Percentiles rank a stretch among this genome's conserved stretches.
Conservation (phyloP, 2,329 filamentous ascomycete genomes). For the Penicillium nordicum region DNA sequence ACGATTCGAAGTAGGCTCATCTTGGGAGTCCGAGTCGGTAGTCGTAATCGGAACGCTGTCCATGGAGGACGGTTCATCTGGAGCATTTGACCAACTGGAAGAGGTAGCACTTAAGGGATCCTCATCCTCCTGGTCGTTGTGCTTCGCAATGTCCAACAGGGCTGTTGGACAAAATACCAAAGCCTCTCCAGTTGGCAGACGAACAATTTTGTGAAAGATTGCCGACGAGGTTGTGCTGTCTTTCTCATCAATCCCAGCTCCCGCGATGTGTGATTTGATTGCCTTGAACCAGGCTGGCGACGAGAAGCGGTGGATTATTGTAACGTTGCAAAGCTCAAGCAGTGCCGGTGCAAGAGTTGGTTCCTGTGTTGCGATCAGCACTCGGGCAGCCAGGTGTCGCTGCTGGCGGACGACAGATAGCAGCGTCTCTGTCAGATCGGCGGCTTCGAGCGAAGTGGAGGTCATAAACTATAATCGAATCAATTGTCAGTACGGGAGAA, state of each 20-base stretch:
- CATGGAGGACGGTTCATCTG: background rate
- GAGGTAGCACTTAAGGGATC: background rate
- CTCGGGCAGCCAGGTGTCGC: background rate
- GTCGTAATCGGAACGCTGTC: background rate
- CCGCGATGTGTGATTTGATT: background rate
- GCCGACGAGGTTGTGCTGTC: background rate
- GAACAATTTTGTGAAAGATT: background rate
- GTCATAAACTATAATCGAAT: background rate
- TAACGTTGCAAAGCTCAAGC: slow-evolving; percentile 1
- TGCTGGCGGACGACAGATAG: slow-evolving; percentile 3
- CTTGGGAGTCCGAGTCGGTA: too few species aligned
- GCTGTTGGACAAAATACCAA: slow-evolving; percentile 4
- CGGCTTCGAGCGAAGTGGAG: background rate
- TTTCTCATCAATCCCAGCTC: background rate
- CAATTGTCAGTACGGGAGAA: background rate
- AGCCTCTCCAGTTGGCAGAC: background rate
- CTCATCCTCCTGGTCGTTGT: background rate
- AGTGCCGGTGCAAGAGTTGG: slow-evolving; percentile 3
- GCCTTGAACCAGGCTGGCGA: slow-evolving; percentile 5
- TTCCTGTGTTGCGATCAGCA: slow-evolving; percentile 4
- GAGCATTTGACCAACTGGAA: background rate
- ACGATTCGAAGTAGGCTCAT: background rate
- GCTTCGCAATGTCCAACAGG: background rate
- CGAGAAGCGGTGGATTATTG: background rate
- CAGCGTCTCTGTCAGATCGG: slow-evolving; percentile 1